These are phyloP conservation scores for Fusarium irregulare DNA, from an alignment of 2,329 filamentous ascomycete species.

Conservation along the genomic window DNA sequence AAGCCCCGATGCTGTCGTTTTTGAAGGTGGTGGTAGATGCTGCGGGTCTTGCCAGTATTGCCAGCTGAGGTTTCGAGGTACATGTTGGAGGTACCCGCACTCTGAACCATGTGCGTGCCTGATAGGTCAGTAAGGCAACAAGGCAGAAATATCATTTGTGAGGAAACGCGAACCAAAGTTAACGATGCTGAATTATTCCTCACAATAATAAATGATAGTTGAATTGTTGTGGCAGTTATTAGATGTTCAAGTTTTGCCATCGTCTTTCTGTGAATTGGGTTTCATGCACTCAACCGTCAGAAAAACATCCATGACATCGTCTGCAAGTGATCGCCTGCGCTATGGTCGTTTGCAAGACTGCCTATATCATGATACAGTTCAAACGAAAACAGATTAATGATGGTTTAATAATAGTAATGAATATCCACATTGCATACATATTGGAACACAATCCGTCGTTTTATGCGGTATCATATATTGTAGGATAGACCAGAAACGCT, in stretches of 20 bases:
- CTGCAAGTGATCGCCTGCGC: slow-evolving; percentile 9
- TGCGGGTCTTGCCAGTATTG: slow-evolving; percentile 24
- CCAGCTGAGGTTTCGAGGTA: slow-evolving; percentile 39
- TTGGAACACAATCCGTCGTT: rapidly evolving
- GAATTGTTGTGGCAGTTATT: not conserved
- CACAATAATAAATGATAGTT: not conserved
- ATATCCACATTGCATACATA: not conserved
- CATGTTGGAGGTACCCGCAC: slow-evolving; percentile 45
- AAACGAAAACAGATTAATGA: slow-evolving; percentile 12
- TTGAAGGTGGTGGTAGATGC: slow-evolving; percentile 39
- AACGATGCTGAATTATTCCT: not conserved
- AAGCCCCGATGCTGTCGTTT: slow-evolving; percentile 35
- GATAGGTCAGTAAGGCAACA: slow-evolving; percentile 47
- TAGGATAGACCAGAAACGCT: not conserved
- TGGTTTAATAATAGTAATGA: not conserved
- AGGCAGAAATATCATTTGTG: slow-evolving; percentile 43
- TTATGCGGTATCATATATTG: no score
- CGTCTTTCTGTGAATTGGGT: not conserved
- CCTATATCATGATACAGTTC: slow-evolving; percentile 25
- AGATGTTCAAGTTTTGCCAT: not conserved
- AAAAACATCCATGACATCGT: slow-evolving; percentile 6
- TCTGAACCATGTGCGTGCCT: slow-evolving; percentile 38
- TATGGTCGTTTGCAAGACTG: slow-evolving; percentile 16
- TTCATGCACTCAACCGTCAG: not conserved
- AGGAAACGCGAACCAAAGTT: not conserved